These are phyloP conservation scores for Carex pumila DNA, from an alignment of 176 grass and related monocot species.

Conservation along the genomic window DNA sequence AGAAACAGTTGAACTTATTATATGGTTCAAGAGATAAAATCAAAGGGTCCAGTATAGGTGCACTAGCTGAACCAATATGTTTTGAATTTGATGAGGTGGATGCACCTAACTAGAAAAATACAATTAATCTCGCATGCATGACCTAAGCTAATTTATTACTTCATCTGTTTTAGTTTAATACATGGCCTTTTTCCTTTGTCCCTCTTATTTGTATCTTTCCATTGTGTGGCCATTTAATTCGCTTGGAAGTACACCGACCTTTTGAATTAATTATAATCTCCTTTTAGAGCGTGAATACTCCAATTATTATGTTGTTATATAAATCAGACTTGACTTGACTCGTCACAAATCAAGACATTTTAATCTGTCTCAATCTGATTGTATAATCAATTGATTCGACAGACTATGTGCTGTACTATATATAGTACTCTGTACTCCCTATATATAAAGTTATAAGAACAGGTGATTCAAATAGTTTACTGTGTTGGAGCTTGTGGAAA, in stretches of 20 bases:
- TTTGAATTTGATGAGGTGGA: slow-evolving; percentile 1
- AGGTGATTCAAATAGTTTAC: not conserved
- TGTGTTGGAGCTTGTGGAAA: not conserved
- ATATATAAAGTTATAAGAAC: too few species aligned
- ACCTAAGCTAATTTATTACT: not conserved
- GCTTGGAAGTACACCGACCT: not conserved
- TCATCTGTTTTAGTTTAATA: not conserved
- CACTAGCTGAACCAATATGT: not conserved
- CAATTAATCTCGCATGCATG: not conserved
- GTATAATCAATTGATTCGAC: too few species aligned
- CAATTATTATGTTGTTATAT: not conserved
- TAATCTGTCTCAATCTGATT: too few species aligned
- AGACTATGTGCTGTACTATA: too few species aligned
- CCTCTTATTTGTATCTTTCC: not conserved
- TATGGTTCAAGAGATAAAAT: not conserved
- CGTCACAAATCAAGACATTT: too few species aligned
- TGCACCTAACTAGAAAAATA: slow-evolving; percentile 14
- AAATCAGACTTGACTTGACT: not conserved
- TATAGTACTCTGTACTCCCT: too few species aligned
- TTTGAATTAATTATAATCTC: not conserved
- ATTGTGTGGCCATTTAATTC: not conserved
- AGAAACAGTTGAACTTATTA: not conserved
- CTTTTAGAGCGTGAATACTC: not conserved
- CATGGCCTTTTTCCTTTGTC: not conserved
- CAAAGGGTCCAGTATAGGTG: slow-evolving; percentile 9